A percentile compares a stretch with the other conserved stretches of the same genome.
Evolutionary conservation across 2,329 filamentous ascomycete species (phyloP).

Genomic region (Sordariomycetes sp.): DNA sequence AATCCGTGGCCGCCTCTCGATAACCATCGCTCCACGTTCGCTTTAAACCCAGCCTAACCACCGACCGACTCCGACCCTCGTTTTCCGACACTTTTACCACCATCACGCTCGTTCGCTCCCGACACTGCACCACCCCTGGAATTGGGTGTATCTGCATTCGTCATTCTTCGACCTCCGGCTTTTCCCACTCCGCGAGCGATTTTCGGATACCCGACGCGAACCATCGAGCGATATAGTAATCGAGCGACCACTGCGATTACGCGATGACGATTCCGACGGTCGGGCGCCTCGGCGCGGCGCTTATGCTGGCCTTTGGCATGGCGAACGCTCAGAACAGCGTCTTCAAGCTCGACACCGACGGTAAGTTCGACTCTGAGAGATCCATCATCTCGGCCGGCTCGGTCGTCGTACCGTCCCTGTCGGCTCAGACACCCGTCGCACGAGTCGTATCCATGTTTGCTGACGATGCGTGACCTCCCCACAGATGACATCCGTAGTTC

Average conservation of each 20-base stretch:
- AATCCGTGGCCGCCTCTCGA: neutral
- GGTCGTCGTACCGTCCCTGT: neutral
- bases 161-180: neutral
- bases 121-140: neutral
- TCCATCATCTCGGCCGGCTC: neutral
- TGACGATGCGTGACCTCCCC: neutral
- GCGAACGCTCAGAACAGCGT: constrained; percentile 10
- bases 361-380: constrained; percentile 9
- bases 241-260: neutral
- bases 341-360: constrained; percentile 17
- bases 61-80: neutral
- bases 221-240: neutral
- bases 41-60: neutral
- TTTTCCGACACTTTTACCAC: neutral
- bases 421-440: neutral
- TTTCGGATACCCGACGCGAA: neutral
- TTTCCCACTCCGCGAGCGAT: neutral
- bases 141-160: neutral
- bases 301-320: constrained; percentile 4
- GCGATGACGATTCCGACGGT: neutral
- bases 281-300: constrained; percentile 7
- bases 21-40: neutral
- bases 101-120: constrained; percentile 1
- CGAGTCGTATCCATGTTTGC: neutral
- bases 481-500: constrained; percentile 31